Conservation (phyloP, 805 yeast genomes). For the Schizosaccharomyces octosporus region DNA sequence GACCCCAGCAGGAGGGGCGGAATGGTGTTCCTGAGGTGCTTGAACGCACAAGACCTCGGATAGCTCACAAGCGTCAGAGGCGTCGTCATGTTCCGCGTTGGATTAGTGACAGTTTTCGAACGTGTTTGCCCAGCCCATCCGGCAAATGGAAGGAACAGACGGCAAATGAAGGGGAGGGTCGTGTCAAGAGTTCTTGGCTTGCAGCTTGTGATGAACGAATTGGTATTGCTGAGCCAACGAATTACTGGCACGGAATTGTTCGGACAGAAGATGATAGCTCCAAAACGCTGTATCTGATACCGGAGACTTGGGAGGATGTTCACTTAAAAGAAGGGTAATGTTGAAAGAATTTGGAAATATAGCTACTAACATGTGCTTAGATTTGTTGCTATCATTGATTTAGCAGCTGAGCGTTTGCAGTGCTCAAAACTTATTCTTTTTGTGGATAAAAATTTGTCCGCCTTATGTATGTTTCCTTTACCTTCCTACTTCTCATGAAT, state of each 20-base stretch:
- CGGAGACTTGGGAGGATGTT: neutral
- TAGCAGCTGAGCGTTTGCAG: neutral
- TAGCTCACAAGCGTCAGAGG: neutral
- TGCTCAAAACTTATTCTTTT: neutral
- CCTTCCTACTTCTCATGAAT: too few species aligned
- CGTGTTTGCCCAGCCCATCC: constrained; percentile 1
- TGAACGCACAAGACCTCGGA: neutral
- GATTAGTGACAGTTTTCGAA: constrained; percentile 2
- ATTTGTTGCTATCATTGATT: neutral
- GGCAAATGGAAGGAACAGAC: constrained; percentile 1
- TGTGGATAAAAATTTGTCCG: neutral
- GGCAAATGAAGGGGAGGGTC: neutral
- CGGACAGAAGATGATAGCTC: neutral
- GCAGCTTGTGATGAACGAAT: neutral
- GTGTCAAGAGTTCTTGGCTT: neutral
- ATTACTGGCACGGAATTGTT: neutral
- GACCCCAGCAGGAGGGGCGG: neutral
- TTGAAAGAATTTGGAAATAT: too few species aligned
- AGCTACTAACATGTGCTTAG: too few species aligned
- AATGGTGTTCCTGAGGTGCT: constrained; percentile 1
- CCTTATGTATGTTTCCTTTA: too few species aligned
- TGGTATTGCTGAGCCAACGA: neutral
- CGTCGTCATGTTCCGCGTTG: constrained; percentile 2
- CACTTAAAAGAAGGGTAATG: neutral
- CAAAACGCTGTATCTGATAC: neutral